Evolutionary conservation across 352 stramenopile species (phyloP), one percentile per base, ranked within the genome.

Genomic region (Phytophthora ohioensis): DNA sequence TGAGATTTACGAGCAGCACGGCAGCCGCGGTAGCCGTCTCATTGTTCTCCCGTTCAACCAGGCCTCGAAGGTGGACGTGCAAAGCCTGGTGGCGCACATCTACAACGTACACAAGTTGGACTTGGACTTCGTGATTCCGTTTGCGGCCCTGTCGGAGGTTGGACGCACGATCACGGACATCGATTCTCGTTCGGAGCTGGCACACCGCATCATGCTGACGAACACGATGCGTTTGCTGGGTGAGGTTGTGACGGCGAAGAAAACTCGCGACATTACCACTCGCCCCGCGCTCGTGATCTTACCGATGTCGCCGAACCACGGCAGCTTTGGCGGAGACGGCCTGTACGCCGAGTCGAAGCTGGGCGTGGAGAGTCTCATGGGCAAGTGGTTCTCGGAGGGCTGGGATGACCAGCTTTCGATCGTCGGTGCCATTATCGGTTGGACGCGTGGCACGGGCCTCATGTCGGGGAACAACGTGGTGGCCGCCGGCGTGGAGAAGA

Each of bases 391-490:
- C 72, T 91, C 86, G 21, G 91, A 97, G 76, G 85, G 82, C 59
- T 97, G 91, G 91, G 79, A 85, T 27, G 86, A 95, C 59, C 91
- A 97, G 80, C 66, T 97, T 31, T 93, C 84, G 51, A 81, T 97
- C 35, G 83, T 92, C 3, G 87, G 89, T 47, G 90, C 90, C 31
- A 85, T 96, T 48, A 97, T 97, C 55, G 91, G 91, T 32, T 97
- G 90, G 91, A 96, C 88, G 12, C 88, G 91, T 60, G 85, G 88
- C 53, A 96, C 91, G 0, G 90, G 87, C 12, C 82, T 97, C 27
- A 97, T 97, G 91, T 84, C 79, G 30, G 82, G 87, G n/a, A 97
- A 97, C 75, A 95, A 97, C 61, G 78, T 94, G 5, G 91, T 95
- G 15, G 87, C 91, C 17, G 77, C 81, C 7, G 90, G 87, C 17